phyloP scores from a whole-genome alignment of 2,329 filamentous ascomycete genomes.

The Epichloe brachyelytri region DNA sequence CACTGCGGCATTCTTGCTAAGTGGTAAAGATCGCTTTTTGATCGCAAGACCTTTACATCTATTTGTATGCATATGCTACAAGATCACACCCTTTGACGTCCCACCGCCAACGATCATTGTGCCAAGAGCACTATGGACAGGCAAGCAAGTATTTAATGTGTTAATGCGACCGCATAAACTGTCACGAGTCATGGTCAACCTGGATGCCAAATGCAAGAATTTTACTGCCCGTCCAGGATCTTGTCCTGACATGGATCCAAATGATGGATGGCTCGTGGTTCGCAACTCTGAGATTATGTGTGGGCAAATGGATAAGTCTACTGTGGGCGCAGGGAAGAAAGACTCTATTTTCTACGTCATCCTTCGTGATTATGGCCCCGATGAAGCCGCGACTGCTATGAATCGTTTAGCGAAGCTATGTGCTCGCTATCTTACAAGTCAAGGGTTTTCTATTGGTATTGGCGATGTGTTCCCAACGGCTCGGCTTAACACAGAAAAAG shows the following conservation, averaged over 20 bases:
- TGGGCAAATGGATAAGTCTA: constrained; percentile 94
- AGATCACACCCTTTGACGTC: constrained; percentile 63
- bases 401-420: constrained; percentile 85
- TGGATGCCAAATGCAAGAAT: constrained; percentile 83
- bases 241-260: constrained; percentile 61
- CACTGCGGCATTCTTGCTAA: constrained; percentile 82
- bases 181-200: constrained; percentile 74
- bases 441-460: constrained; percentile 92
- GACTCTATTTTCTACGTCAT: constrained; percentile 97
- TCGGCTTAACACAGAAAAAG: constrained; percentile 58
- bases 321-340: constrained; percentile 94
- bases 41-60: constrained; percentile 76
- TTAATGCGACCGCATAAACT: constrained; percentile 78
- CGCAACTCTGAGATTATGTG: constrained; percentile 97
- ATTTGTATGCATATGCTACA: constrained; percentile 92
- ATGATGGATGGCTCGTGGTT: constrained; percentile 84
- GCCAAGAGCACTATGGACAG: constrained; percentile 82
- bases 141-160: constrained; percentile 91
- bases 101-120: constrained; percentile 80
- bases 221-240: constrained; percentile 50
- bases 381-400: constrained; percentile 82
- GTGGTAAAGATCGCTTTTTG: constrained; percentile 89
- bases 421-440: constrained; percentile 75
- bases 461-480: constrained; percentile 82
- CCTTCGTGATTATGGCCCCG: constrained; percentile 83